These are phyloP conservation scores for Macrophomina pseudophaseolina DNA, from an alignment of 2,329 filamentous ascomycete genomes.

Conservation along the genomic window DNA sequence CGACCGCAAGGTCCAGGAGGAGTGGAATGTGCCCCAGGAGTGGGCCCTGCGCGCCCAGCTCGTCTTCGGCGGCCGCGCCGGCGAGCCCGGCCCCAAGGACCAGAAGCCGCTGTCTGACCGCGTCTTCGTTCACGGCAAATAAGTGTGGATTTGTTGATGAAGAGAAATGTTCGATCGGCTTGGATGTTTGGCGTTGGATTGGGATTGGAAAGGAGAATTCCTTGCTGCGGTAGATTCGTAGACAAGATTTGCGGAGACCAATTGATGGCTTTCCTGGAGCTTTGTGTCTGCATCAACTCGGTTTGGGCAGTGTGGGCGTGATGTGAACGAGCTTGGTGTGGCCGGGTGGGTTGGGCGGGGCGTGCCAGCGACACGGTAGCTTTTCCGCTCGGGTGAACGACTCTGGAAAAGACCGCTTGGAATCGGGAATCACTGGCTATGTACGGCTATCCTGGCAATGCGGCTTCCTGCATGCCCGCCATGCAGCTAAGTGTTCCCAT, in stretches of 20 bases:
- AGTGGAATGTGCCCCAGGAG: slow-evolving; percentile 72
- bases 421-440: no score
- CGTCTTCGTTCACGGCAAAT: slow-evolving; percentile 51
- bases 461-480: no score
- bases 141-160: not conserved
- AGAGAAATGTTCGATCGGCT: not conserved
- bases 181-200: not conserved
- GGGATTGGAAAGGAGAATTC: not conserved
- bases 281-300: not conserved
- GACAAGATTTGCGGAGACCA: not conserved
- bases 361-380: no score
- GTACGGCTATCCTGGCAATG: no score
- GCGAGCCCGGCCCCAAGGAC: slow-evolving; percentile 65
- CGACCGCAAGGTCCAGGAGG: slow-evolving; percentile 69
- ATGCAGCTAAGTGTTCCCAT: no score
- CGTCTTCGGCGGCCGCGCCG: slow-evolving; percentile 74
- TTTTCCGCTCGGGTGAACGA: no score
- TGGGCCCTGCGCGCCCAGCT: slow-evolving; percentile 85
- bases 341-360: no score
- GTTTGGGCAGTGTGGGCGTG: not conserved
- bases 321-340: not conserved
- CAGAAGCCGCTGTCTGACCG: slow-evolving; percentile 69
- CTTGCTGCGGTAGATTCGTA: not conserved
- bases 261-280: not conserved
- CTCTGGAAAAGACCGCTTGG: no score